phyloP scores from a whole-genome alignment of 805 yeast genomes.

The Torulaspora franciscae region DNA sequence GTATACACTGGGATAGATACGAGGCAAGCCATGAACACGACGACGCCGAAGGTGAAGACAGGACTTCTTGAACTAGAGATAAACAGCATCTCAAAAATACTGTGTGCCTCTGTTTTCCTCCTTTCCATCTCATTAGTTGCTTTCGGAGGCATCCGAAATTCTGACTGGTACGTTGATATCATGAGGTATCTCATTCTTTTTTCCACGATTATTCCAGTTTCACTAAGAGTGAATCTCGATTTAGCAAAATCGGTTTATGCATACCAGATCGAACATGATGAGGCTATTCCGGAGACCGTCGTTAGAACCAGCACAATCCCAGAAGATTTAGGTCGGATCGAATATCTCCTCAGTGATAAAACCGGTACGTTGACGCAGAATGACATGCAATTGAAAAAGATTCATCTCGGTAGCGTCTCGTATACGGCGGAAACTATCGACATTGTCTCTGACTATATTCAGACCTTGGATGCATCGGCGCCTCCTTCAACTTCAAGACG shows the following conservation, averaged over 20 bases:
- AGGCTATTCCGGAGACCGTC: slow-evolving; percentile 73
- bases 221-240: slow-evolving; percentile 88
- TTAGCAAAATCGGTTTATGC: slow-evolving; percentile 95
- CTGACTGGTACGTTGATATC: slow-evolving; percentile 83
- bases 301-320: slow-evolving; percentile 98
- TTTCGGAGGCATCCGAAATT: slow-evolving; percentile 63
- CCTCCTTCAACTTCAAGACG: slow-evolving; percentile 43
- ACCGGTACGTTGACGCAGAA: slow-evolving; percentile 97
- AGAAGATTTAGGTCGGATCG: slow-evolving; percentile 94
- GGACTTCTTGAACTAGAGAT: slow-evolving; percentile 90
- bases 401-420: slow-evolving; percentile 89
- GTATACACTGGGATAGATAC: slow-evolving; percentile 91
- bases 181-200: slow-evolving; percentile 87
- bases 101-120: slow-evolving; percentile 80
- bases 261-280: slow-evolving; percentile 86
- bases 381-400: slow-evolving; percentile 92
- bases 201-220: slow-evolving; percentile 94
- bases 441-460: slow-evolving; percentile 68
- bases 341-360: slow-evolving; percentile 85
- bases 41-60: slow-evolving; percentile 77
- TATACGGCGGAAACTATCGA: slow-evolving; percentile 92
- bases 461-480: slow-evolving; percentile 21
- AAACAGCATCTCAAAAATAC: slow-evolving; percentile 77
- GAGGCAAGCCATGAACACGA: slow-evolving; percentile 90
- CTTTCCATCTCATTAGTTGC: slow-evolving; percentile 74